phyloP scores from a whole-genome alignment of 225 moss, liverwort and hornwort genomes.

The Sphagnum contortum region DNA sequence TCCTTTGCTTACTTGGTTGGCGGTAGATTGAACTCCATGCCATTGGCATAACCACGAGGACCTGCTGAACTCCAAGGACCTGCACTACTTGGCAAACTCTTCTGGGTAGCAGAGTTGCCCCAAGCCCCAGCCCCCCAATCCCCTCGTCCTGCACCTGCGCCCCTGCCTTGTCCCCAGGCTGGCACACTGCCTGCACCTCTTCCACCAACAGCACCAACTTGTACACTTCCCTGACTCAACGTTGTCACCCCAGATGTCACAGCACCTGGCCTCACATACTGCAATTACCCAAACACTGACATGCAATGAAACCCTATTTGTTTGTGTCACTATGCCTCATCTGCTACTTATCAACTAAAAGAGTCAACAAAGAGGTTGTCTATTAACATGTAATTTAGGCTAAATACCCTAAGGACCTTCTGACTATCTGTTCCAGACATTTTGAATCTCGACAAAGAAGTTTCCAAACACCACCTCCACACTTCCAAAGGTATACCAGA shows the following conservation, averaged over 20 bases:
- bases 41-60: constrained; percentile 60
- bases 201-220: constrained; percentile 35
- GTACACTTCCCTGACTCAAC: constrained; percentile 53
- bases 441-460: no score
- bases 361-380: no score
- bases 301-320: background rate
- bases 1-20: constrained; percentile 76
- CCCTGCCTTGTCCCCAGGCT: constrained; percentile 76
- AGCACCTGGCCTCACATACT: constrained; percentile 98
- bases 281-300: constrained; percentile 8
- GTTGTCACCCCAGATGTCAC: constrained; percentile 52
- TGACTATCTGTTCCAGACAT: no score
- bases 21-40: constrained; percentile 88
- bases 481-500: no score
- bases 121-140: constrained; percentile 72
- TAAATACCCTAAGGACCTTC: no score
- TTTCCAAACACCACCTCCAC: no score
- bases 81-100: constrained; percentile 57
- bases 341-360: background rate
- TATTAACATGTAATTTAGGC: no score
- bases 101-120: constrained; percentile 53
- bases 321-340: background rate
- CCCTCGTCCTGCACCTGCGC: constrained; percentile 51
- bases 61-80: constrained; percentile 56
- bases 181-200: constrained; percentile 44